These are phyloP conservation scores for Mycena leptocephala DNA, from an alignment of 768 basidiomycete genomes.

Conservation along the genomic window DNA sequence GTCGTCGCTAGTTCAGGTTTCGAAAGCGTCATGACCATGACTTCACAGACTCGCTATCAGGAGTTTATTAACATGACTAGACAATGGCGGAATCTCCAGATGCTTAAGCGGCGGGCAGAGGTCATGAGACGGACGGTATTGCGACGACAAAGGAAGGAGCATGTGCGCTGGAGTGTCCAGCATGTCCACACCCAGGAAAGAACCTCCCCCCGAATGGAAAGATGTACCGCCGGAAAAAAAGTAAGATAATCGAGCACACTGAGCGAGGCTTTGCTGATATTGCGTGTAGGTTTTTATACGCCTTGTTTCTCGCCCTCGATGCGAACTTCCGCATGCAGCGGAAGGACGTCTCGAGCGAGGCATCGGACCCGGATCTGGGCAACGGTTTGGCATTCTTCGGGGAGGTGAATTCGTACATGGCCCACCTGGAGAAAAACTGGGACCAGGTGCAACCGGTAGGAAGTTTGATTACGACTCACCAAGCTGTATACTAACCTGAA, in stretches of 20 bases:
- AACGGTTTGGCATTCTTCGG: constrained; percentile 34
- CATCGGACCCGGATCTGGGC: constrained; percentile 24
- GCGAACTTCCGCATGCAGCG: constrained; percentile 36
- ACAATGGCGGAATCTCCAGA: constrained; percentile 41
- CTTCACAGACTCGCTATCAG: constrained; percentile 30
- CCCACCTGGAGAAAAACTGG: constrained; percentile 14
- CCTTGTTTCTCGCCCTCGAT: constrained; percentile 20
- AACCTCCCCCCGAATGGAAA: constrained; percentile 40
- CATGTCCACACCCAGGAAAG: constrained; percentile 43
- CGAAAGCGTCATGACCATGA: neutral
- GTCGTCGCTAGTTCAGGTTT: neutral
- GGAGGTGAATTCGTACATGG: constrained; percentile 19
- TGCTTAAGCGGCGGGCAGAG: constrained; percentile 37
- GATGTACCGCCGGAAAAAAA: neutral
- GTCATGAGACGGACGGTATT: constrained; percentile 37
- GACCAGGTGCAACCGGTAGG: neutral
- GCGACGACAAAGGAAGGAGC: constrained; percentile 27
- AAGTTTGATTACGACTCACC: no score
- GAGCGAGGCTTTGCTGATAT: no score
- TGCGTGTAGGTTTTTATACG: constrained; percentile 23
- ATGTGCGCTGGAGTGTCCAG: constrained; percentile 40
- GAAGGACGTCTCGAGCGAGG: constrained; percentile 30
- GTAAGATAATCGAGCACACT: no score
- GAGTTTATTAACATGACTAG: constrained; percentile 33
- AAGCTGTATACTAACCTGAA: neutral